Conservation (phyloP, 257 asterid genomes). For the Coffea eugenioides region DNA sequence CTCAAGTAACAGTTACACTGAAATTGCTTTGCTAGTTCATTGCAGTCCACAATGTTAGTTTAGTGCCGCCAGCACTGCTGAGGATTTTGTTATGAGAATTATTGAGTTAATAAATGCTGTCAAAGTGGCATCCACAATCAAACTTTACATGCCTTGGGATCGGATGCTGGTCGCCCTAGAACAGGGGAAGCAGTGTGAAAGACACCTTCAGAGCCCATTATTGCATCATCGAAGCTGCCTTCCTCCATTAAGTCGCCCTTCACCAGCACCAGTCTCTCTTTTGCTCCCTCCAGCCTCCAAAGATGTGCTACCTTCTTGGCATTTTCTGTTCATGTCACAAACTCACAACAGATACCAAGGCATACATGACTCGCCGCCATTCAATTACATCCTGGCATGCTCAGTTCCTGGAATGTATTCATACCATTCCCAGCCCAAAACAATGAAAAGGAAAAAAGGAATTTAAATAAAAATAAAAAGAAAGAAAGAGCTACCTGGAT, state of each 20-base stretch:
- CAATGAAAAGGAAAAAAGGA: neutral
- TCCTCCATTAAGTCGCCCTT: constrained; percentile 64
- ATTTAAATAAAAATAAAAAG: too few relatives aligned
- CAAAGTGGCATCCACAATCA: neutral
- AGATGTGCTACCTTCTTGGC: constrained; percentile 69
- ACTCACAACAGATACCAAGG: neutral
- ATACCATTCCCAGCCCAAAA: neutral
- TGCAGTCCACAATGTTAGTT: too few relatives aligned
- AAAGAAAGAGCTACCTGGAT: constrained; percentile 49
- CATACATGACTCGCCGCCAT: too few relatives aligned
- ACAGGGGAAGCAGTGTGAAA: constrained; percentile 99
- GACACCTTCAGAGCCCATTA: constrained; percentile 75
- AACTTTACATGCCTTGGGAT: constrained; percentile 29
- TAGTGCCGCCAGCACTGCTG: too few relatives aligned
- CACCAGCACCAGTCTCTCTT: constrained; percentile 60
- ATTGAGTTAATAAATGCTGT: too few relatives aligned
- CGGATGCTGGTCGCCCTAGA: constrained; percentile 37
- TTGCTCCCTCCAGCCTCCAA: constrained; percentile 74
- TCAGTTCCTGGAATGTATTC: too few relatives aligned
- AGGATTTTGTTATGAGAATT: too few relatives aligned
- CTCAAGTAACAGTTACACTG: too few relatives aligned
- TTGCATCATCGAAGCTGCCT: constrained; percentile 80
- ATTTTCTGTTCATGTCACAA: constrained; percentile 38
- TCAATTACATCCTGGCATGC: neutral
- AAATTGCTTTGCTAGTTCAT: too few relatives aligned